These are phyloP conservation scores for Citropsis articulata DNA, from an alignment of 345 rosid genomes.

Conservation along the genomic window DNA sequence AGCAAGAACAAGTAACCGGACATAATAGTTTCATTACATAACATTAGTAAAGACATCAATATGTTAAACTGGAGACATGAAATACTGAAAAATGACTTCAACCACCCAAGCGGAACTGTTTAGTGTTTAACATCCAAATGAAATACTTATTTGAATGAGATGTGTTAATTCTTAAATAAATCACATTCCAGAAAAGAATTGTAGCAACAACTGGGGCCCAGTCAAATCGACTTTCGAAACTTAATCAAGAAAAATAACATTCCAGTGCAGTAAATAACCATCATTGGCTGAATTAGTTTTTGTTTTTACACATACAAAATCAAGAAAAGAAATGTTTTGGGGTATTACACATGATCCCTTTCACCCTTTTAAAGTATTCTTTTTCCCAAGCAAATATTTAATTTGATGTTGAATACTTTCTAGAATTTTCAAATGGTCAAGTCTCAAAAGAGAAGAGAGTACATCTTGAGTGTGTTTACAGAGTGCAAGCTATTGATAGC, in stretches of 20 bases:
- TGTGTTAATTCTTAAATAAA: background rate
- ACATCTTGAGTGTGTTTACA: too few relatives aligned
- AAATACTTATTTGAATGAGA: background rate
- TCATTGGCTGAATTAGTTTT: background rate
- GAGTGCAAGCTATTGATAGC: background rate
- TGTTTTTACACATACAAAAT: background rate
- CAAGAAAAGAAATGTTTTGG: background rate
- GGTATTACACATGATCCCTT: constrained; percentile 14
- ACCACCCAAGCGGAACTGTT: background rate
- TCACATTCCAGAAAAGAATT: background rate
- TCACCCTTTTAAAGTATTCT: constrained; percentile 7
- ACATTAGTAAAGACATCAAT: background rate
- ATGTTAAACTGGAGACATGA: background rate
- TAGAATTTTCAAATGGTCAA: constrained; percentile 15
- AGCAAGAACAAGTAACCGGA: background rate
- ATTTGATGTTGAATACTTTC: constrained; percentile 23
- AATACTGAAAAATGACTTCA: background rate
- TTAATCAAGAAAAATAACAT: constrained; percentile 6
- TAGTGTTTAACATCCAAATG: too few relatives aligned
- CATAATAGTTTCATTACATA: background rate
- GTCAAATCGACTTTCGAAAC: background rate
- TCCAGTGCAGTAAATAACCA: background rate
- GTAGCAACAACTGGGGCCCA: background rate
- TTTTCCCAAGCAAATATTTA: constrained; percentile 10
- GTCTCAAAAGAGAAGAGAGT: constrained; percentile 11